These are phyloP conservation scores for Aspergillus fumigatus DNA, from an alignment of 2,329 filamentous ascomycete species.

Conservation along the genomic window DNA sequence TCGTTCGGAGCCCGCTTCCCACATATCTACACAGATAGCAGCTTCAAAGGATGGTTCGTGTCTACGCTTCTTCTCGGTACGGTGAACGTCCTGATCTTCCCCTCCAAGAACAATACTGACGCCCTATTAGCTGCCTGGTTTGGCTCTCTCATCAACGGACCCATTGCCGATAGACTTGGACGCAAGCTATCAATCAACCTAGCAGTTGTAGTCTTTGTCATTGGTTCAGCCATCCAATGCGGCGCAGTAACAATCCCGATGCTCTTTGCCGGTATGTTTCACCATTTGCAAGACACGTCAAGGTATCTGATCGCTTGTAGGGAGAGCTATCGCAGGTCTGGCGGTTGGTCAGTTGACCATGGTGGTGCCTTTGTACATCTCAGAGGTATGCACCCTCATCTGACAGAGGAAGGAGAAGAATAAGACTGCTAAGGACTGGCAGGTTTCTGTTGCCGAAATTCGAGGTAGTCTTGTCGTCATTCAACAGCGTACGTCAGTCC, in stretches of 20 bases:
- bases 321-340: slow-evolving; percentile 44
- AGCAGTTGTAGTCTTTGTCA: slow-evolving; percentile 49
- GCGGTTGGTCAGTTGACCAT: slow-evolving; percentile 42
- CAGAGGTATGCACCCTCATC: slow-evolving; percentile 35
- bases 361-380: slow-evolving; percentile 52
- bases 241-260: slow-evolving; percentile 38
- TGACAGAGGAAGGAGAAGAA: neutral
- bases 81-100: slow-evolving; percentile 1
- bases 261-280: slow-evolving; percentile 43
- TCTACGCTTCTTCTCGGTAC: slow-evolving; percentile 45
- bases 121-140: slow-evolving; percentile 42
- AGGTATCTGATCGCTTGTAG: slow-evolving; percentile 8
- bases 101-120: slow-evolving; percentile 2
- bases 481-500: slow-evolving; percentile 30
- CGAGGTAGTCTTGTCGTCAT: slow-evolving; percentile 36
- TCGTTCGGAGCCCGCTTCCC: slow-evolving; percentile 41
- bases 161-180: slow-evolving; percentile 49
- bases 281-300: slow-evolving; percentile 12
- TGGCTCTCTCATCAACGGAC: slow-evolving; percentile 46
- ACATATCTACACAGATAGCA: slow-evolving; percentile 39
- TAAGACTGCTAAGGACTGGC: slow-evolving; percentile 14
- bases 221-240: slow-evolving; percentile 48
- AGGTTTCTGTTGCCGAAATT: slow-evolving; percentile 41
- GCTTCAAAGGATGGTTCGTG: slow-evolving; percentile 52
- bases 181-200: slow-evolving; percentile 50